Conservation (phyloP, 2,329 filamentous ascomycete genomes). For the Phoma sp. region DNA sequence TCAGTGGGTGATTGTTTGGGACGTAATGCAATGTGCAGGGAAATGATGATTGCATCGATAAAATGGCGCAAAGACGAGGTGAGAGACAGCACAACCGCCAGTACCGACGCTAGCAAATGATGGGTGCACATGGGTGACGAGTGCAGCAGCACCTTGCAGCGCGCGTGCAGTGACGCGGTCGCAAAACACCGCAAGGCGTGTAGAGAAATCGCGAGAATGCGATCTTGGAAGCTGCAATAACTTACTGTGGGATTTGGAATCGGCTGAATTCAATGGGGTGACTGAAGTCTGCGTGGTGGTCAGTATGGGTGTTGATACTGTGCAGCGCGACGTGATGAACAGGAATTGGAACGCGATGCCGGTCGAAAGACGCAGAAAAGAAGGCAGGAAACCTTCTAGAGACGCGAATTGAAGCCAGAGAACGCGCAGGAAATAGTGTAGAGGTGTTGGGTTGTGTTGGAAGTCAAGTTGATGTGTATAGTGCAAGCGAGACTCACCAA, state of each 20-base stretch:
- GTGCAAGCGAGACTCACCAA: conserved; percentile 45
- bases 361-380: conserved; percentile 36
- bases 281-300: conserved; percentile 39
- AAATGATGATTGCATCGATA: conserved; percentile 1
- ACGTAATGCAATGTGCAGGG: conserved; percentile 4
- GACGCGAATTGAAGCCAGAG: conserved; percentile 39
- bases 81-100: conserved; percentile 7
- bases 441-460: conserved; percentile 35
- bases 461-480: conserved; percentile 19
- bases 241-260: conserved; percentile 35
- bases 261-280: conserved; percentile 28
- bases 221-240: conserved; percentile 30
- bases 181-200: conserved; percentile 42
- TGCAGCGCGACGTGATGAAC: conserved; percentile 37
- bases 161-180: conserved; percentile 35
- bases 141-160: conserved; percentile 22
- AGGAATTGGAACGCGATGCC: conserved; percentile 40
- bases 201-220: conserved; percentile 38
- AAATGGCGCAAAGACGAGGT: conserved; percentile 7
- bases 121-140: conserved; percentile 26
- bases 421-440: conserved; percentile 42
- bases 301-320: conserved; percentile 33
- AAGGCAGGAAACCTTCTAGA: conserved; percentile 31
- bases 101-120: conserved; percentile 9
- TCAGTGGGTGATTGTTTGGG: conserved; percentile 18